These are phyloP conservation scores for Penicillium salamii DNA, from an alignment of 495 filamentous ascomycete species.

Conservation along the genomic window DNA sequence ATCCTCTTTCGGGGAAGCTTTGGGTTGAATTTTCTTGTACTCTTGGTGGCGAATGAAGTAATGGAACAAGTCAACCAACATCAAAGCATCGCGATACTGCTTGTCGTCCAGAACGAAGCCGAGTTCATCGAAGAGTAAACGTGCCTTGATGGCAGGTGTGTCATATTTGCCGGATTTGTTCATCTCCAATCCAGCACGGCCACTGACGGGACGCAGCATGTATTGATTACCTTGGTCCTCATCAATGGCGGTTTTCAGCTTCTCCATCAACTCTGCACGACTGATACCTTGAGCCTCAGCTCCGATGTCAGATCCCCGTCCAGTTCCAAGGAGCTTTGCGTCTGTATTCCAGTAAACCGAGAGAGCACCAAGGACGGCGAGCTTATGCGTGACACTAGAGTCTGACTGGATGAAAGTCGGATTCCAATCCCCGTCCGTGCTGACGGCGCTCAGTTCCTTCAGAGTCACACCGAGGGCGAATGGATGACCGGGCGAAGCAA, in stretches of 20 bases:
- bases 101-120: slow-evolving; percentile 93
- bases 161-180: slow-evolving; percentile 84
- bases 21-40: slow-evolving; percentile 90
- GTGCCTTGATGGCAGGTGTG: slow-evolving; percentile 84
- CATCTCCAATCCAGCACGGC: slow-evolving; percentile 85
- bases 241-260: slow-evolving; percentile 73
- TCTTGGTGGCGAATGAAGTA: slow-evolving; percentile 98
- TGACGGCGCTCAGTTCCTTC: slow-evolving; percentile 92
- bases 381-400: slow-evolving; percentile 78
- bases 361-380: slow-evolving; percentile 81
- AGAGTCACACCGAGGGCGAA: slow-evolving; percentile 90
- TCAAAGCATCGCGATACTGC: slow-evolving; percentile 92
- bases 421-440: slow-evolving; percentile 89
- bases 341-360: slow-evolving; percentile 99
- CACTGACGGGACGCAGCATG: slow-evolving; percentile 91
- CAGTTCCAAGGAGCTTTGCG: slow-evolving; percentile 73
- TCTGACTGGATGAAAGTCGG: slow-evolving; percentile 92
- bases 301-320: slow-evolving; percentile 55
- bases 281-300: slow-evolving; percentile 63
- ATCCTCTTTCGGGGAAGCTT: slow-evolving; percentile 80
- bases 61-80: slow-evolving; percentile 98
- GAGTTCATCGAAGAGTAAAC: slow-evolving; percentile 89
- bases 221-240: slow-evolving; percentile 78
- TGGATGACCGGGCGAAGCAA: slow-evolving; percentile 90
- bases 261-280: slow-evolving; percentile 71